Evolutionary conservation across 257 asterid species (phyloP), one percentile per base, ranked within the genome.

Genomic region (Nicotiana noctiflora): DNA sequence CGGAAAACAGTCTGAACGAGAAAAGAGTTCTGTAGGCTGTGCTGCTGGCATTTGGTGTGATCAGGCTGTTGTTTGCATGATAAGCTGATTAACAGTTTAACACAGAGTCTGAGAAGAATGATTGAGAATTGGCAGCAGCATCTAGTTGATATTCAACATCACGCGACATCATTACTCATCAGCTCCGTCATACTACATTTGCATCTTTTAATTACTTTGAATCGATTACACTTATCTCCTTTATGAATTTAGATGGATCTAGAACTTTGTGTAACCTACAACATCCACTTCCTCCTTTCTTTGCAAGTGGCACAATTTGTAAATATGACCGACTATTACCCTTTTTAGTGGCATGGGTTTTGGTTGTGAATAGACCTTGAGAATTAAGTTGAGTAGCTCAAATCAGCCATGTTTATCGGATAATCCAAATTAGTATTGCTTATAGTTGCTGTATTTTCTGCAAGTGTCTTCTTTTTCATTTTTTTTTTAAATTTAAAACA

Each of bases 61-160:
- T 74, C 44, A 25, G 79, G 79, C 79, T 74, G 44, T 74, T 74
- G 5, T 46, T 74, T 74, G 60, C 13, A 17, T 25, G 44, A 49
- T 49, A 29, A 7, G 25, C 23, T 74, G 23, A 25, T 8, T 25
- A 49, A 49, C 2, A 25, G 25, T 74, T 74, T 23, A 13, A 49
- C 61, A 25, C 61, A 25, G 23, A 44, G 61, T 49, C 44, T 49
- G 19, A 70, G 77, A 44, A 70, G 56, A 40, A 44, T 18, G 32
- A 40, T 44, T 70, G 77, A 70, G 77, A 70, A 40, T 70, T 44
- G 56, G 31, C 56, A 68, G 53, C 31, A n/a, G n/a, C 76, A 68
- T 40, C 37, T 66, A 34, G 19, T 68, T 40, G 56, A 68, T 19
- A 40, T 10, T 11, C 76, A 68, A 19, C 76, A 40, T 68, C 19